These are phyloP conservation scores for Candida gigantensis DNA, from an alignment of 1,139 yeast genomes.

Conservation along the genomic window DNA sequence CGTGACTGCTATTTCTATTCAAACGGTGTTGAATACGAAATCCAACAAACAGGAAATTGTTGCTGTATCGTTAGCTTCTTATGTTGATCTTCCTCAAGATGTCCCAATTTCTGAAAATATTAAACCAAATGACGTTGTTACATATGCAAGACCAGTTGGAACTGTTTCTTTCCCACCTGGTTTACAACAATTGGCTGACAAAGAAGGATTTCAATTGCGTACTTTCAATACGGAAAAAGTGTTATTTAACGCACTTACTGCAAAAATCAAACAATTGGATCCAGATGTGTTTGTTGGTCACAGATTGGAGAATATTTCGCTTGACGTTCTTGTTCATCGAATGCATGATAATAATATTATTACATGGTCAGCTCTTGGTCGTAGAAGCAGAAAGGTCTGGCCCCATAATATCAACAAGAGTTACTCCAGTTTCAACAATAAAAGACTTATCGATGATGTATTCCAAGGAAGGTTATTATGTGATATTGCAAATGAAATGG, in stretches of 20 bases:
- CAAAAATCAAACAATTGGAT: slow-evolving; percentile 68
- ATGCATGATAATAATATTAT: slow-evolving; percentile 71
- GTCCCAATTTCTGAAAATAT: slow-evolving; percentile 58
- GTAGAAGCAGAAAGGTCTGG: slow-evolving; percentile 74
- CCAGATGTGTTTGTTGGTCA: slow-evolving; percentile 94
- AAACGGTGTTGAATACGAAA: slow-evolving; percentile 72
- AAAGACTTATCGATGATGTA: slow-evolving; percentile 62
- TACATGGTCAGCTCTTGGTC: slow-evolving; percentile 84
- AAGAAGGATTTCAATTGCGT: slow-evolving; percentile 50
- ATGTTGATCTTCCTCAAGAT: slow-evolving; percentile 68
- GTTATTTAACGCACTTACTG: slow-evolving; percentile 71
- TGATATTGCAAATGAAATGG: slow-evolving; percentile 94
- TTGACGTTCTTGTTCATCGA: slow-evolving; percentile 81
- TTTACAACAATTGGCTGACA: slow-evolving; percentile 56
- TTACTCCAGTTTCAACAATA: slow-evolving; percentile 45
- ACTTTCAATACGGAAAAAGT: slow-evolving; percentile 73
- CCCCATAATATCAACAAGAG: slow-evolving; percentile 59
- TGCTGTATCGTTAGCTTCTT: slow-evolving; percentile 75
- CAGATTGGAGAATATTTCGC: slow-evolving; percentile 71
- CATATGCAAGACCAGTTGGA: slow-evolving; percentile 77
- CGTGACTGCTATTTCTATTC: slow-evolving; percentile 73
- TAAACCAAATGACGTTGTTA: slow-evolving; percentile 57
- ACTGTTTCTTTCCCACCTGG: slow-evolving; percentile 71
- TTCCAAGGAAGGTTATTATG: slow-evolving; percentile 86
- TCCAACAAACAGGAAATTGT: slow-evolving; percentile 85